phyloP scores from a whole-genome alignment of 179 eudicot genomes.

The Beta corolliflora region DNA sequence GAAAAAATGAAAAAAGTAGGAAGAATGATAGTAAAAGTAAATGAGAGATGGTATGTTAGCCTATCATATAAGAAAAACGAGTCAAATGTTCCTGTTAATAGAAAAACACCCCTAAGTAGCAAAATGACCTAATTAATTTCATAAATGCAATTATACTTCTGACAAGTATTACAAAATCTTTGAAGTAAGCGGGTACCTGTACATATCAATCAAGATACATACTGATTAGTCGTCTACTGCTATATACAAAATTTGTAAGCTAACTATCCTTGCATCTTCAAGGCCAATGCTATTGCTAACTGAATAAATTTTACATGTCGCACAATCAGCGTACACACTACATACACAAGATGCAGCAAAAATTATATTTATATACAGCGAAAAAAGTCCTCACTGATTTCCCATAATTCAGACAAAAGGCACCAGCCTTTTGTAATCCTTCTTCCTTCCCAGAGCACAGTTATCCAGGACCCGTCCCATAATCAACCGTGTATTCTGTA shows the following conservation, averaged over 20 bases:
- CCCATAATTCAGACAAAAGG: slow-evolving; percentile 78
- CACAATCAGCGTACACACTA: slow-evolving; percentile 1
- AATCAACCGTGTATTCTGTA: slow-evolving; percentile 82
- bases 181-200: background rate
- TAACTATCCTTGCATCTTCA: slow-evolving; percentile 15
- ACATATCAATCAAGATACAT: slow-evolving; percentile 16
- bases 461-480: slow-evolving; percentile 86
- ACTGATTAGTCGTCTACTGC: slow-evolving; percentile 11
- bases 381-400: slow-evolving; percentile 32
- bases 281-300: background rate
- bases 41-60: too few relatives aligned
- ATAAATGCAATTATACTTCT: background rate
- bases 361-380: slow-evolving; percentile 23
- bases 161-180: slow-evolving; percentile 1
- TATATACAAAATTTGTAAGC: slow-evolving; percentile 11
- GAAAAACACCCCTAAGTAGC: background rate
- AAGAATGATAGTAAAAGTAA: too few relatives aligned
- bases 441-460: slow-evolving; percentile 87
- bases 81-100: too few relatives aligned
- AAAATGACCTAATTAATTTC: background rate
- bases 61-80: too few relatives aligned
- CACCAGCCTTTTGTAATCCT: slow-evolving; percentile 84
- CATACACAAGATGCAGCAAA: slow-evolving; percentile 17
- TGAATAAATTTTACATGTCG: background rate
- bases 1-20: too few relatives aligned